Base-by-base conservation (phyloP, 164 flowering plant species). In the Tinospora cordifolia region DNA sequence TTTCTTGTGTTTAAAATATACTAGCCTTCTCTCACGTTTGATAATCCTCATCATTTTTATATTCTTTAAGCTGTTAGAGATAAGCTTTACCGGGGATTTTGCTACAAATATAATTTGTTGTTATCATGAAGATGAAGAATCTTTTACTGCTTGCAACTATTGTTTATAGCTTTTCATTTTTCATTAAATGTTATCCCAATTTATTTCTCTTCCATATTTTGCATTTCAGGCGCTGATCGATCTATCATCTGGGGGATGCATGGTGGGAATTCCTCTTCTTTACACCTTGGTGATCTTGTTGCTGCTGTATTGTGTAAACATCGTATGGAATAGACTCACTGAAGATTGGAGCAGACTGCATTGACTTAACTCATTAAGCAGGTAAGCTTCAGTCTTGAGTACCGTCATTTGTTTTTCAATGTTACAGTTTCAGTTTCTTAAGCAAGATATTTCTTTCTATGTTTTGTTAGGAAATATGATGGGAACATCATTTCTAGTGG, bases 261-360 rank as follows among this genome's bases (percentile, higher is more conserved):
- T 81, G 4, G 69, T 91, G 67, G 91, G 93, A 62, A 84, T 93
- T 78, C 94, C 98, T 70, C 80, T 90, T 17, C 86, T 93, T n/a
- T 89, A 86, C 69, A 46, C 81, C 66, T 39, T 87, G 77, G 86
- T 88, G 11, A 59, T 79, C 40, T 76, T 86, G 76, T 88, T 90
- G 19, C 73, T 91, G 77, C 44, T 85, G 63, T 84, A 88, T 40
- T 93, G 98, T 57, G 91, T 89, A 72, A 88, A 72, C 75, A 82
- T 87, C 86, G 93, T 83, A 0, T 85, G 82, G 84, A 85, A 83
- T 77, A 85, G 88, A 79, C 75, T 93, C 40, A 75, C 79, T 10
- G 91, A 84, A 75, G 78, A 74, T 68, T 73, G 30, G 49, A 78
- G 67, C 71, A 69, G 81, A 64, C 75, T 12, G 19, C 60, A 54